Base-by-base conservation (phyloP, 2,329 filamentous ascomycete species). In the Pyricularia grisea region DNA sequence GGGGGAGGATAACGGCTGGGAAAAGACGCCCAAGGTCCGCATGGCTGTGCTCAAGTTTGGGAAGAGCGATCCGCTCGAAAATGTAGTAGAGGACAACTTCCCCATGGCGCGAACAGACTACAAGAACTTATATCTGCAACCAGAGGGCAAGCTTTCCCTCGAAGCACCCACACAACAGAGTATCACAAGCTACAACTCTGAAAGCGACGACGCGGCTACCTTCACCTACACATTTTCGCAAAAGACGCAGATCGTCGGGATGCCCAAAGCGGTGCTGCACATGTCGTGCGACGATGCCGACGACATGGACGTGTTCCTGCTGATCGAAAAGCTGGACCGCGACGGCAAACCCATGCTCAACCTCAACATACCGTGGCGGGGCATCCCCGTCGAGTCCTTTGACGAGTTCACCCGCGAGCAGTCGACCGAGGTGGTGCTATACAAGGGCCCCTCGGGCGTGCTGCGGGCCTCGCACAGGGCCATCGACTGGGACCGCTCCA, bases 201-300 rank as follows among this genome's bases (percentile, higher is more conserved):
- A 78, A 50, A 75, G 73, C 58, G 68, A 70, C 23, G 50, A 66
- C 4, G 71, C 70, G 7, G 72, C 72, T 23, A 69, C 74, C 27
- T 83, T 83, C 72, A 77, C 72, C 1, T 74, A 79, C 69, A 81
- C 74, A 0, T 84, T 85, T 70, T 23, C 73, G 2, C 73, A 80
- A 63, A 73, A 74, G 1, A 78, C 80, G 0, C 74, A 78, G 4
- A 72, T 85, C 0, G 78, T 83, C n/a, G 83, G 82, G 1, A 73
- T 82, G 0, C 78, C 83, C 9, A 84, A 84, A 71, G 81, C 81
- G 0, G 73, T 80, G 0, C 73, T 85, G 0, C 82, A 81, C 74
- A 80, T 84, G 75, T 81, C 79, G 0, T 80, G 77, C 69, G 72
- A 75, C 1, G 76, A 78, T 11, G 73, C 75, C 20, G 77, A 84